Evolutionary conservation across 768 basidiomycete genomes (phyloP).

Genomic region (Suillus plorans): DNA sequence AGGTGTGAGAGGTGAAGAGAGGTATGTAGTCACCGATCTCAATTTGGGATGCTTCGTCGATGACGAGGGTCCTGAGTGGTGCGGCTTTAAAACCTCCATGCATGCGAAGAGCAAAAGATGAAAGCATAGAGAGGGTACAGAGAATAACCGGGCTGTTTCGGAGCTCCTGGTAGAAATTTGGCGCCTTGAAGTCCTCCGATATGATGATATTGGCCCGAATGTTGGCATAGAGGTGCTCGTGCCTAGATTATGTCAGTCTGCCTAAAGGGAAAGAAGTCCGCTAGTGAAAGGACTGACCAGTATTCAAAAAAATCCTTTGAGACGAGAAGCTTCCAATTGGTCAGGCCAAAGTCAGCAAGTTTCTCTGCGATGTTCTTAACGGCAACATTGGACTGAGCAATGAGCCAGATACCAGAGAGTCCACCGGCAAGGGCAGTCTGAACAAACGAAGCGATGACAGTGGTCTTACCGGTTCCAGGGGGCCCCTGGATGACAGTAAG

Average conservation of each 20-base stretch:
- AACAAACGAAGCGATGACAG: conserved; percentile 67
- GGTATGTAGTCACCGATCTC: conserved; percentile 55
- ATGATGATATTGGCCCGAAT: conserved; percentile 51
- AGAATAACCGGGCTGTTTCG: conserved; percentile 57
- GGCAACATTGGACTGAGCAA: conserved; percentile 84
- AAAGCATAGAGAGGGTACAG: conserved; percentile 78
- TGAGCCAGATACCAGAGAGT: conserved; percentile 65
- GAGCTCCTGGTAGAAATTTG: conserved; percentile 25
- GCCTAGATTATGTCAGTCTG: conserved; percentile 46
- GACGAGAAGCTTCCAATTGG: conserved; percentile 64
- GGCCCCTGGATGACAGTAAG: conserved; percentile 47
- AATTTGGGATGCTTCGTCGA: conserved; percentile 72
- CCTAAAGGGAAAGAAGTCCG: conserved; percentile 7
- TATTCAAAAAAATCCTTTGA: conserved; percentile 63
- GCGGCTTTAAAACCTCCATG: conserved; percentile 20
- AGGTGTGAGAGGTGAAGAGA: conserved; percentile 27
- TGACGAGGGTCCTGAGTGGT: conserved; percentile 48
- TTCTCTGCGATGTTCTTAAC: conserved; percentile 90
- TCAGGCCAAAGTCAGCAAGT: conserved; percentile 51
- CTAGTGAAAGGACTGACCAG: conserved; percentile 47
- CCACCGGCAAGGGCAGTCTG: conserved; percentile 41
- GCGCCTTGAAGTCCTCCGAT: conserved; percentile 37
- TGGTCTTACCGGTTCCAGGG: conserved; percentile 73
- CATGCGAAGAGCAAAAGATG: conserved; percentile 28
- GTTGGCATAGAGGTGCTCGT: conserved; percentile 70